Evolutionary conservation across 2,329 filamentous ascomycete genomes (phyloP), one percentile per base, ranked within the genome.

Genomic region (Clonostachys sp.): DNA sequence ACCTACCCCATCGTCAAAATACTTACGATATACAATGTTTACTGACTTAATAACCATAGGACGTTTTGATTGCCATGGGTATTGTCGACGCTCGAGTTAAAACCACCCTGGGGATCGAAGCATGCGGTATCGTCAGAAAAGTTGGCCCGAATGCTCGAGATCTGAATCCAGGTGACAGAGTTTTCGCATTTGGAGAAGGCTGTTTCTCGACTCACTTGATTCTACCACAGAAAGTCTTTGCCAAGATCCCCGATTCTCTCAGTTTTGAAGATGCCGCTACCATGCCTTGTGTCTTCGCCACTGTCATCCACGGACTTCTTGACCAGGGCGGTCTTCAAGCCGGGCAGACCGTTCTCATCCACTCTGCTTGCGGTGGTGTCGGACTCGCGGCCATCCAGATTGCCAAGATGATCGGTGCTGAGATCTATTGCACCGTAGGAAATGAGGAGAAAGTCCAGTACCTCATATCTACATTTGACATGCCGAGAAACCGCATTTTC

Each of bases 61-160:
- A 68, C 36, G 60, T 68, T 5, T 55, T 66, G 5, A 59, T 68
- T 18, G 60, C 64, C 3, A 50, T 64, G n/a, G 67, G 66, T 3
- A 51, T 67, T 0, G 65, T 66, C 10, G 53, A 63, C 13, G 16
- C 41, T 24, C n/a, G 16, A 14, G 41, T 16, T 39, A 39, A 12
- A 50, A 36, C n/a, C 33, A 34, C 17, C 8, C 41, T 95, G 1
- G 54, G 55, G 10, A 33, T 42, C 16, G 58, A 60, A 13, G 52
- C 42, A 14, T 43, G 51, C 4, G 59, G 59, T 38, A 44, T 58
- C n/a, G 51, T 61, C 35, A 50, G 42, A 5, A 47, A 42, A 12
- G 36, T 48, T 4, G 57, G 58, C 7, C 14, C 33, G 10, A 57
- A 60, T 17, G 51, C 51, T 17, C 48, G 36, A 2, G 33, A 47